Base-by-base conservation (phyloP, 1,139 yeast genomes). In the Kodamaea sp. region DNA sequence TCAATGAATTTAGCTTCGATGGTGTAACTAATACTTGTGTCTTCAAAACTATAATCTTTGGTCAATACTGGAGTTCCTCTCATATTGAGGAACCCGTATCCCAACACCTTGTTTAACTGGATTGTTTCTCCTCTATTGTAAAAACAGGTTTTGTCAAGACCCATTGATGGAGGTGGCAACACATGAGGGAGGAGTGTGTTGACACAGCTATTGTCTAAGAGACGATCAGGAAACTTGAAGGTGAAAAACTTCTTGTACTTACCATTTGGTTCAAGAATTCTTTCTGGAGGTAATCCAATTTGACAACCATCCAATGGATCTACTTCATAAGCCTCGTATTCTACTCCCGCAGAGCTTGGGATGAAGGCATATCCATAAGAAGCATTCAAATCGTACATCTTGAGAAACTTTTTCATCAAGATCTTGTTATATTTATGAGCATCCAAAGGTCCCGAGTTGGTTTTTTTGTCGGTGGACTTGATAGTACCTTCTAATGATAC, bases 111-210 rank as follows among this genome's bases (percentile, higher is more conserved):
- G 39, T 69, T 68, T 31, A 70, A 43, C 25, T 54, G 63, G 12
- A 71, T 60, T 2, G 51, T 40, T 26, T 59, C 64, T 3, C 70
- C 71, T 29, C 64, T 50, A 28, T 61, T 64, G 34, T 51, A 47
- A 34, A 70, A 70, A 24, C 71, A 55, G 0, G 73, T 64, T 20
- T 57, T 55, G 50, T 78, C 83, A 3, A 79, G 54, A 2, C 89
- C 89, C 54, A 78, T 61, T 15, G 84, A 70, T 9, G 89, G 88
- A 0, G 89, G 89, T 7, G 83, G 67, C 31, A 74, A 52, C 25
- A 75, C 64, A 53, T 82, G 89, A 1, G 75, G 62, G 22, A 70
- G 59, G 11, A 72, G 59, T 25, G 74, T 71, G 44, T 79, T 78
- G 15, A 71, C 64, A 51, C 89, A 82, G 2, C 70, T 59, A 22